phyloP scores from a whole-genome alignment of 1,284 basidiomycete species.

The Megacollybia platyphylla region DNA sequence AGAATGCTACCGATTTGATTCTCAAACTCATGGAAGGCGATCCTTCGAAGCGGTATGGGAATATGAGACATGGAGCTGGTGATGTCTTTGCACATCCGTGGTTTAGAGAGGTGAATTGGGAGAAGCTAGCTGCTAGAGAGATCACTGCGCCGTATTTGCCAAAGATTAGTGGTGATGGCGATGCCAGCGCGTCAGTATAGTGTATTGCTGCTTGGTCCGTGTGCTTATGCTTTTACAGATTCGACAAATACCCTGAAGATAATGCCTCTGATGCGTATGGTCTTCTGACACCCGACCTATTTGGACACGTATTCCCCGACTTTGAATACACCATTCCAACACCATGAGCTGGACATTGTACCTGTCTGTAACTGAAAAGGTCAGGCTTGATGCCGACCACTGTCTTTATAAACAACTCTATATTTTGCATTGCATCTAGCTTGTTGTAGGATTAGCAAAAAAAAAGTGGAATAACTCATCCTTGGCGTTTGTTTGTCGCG shows the following conservation, averaged over 20 bases:
- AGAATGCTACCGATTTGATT: slow-evolving; percentile 79
- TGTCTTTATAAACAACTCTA: neutral
- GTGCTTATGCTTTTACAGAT: slow-evolving; percentile 26
- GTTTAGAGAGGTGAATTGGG: slow-evolving; percentile 97
- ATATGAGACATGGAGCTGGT: slow-evolving; percentile 82
- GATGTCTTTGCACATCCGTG: slow-evolving; percentile 96
- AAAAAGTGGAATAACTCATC: neutral
- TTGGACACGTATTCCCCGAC: slow-evolving; percentile 47
- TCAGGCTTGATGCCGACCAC: neutral
- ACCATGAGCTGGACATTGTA: neutral
- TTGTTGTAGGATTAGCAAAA: neutral
- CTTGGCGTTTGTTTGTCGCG: slow-evolving; percentile 2
- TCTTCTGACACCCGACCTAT: slow-evolving; percentile 35
- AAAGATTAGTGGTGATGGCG: slow-evolving; percentile 74
- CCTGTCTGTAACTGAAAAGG: neutral
- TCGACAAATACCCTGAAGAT: slow-evolving; percentile 68
- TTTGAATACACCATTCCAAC: slow-evolving; percentile 39
- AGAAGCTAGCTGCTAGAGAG: slow-evolving; percentile 69
- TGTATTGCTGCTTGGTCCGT: slow-evolving; percentile 4
- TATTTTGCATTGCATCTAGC: neutral
- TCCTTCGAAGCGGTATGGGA: slow-evolving; percentile 87
- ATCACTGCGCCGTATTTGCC: slow-evolving; percentile 97
- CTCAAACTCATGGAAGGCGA: slow-evolving; percentile 86
- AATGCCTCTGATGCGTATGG: slow-evolving; percentile 51
- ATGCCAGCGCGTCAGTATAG: slow-evolving; percentile 72